Evolutionary conservation across 768 basidiomycete genomes (phyloP).

Genomic region (Kwoniella dendrophila): DNA sequence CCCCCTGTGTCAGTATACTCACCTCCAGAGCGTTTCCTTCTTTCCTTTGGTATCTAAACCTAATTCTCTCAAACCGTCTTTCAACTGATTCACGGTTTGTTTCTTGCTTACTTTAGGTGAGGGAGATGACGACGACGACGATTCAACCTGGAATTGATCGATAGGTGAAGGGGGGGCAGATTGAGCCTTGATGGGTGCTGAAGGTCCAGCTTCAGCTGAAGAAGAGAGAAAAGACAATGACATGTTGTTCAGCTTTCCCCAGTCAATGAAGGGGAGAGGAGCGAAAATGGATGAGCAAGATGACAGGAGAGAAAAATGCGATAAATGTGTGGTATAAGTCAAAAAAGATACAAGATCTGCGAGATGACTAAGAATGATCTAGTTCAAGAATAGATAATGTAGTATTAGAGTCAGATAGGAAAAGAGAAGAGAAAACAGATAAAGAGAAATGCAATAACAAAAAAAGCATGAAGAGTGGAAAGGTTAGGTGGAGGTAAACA

Average conservation of each 20-base stretch:
- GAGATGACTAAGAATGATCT: no score
- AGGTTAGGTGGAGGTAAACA: slow-evolving; percentile 19
- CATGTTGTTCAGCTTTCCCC: no score
- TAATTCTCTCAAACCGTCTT: slow-evolving; percentile 45
- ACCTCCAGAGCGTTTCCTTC: slow-evolving; percentile 56
- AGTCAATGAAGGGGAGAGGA: no score
- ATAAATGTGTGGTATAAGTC: no score
- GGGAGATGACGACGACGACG: neutral
- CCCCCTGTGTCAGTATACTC: slow-evolving; percentile 6
- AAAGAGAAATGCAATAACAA: no score
- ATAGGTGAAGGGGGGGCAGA: slow-evolving; percentile 4
- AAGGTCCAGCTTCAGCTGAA: slow-evolving; percentile 7
- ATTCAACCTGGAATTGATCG: neutral
- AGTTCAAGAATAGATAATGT: no score
- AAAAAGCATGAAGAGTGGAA: no score
- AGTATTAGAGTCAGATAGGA: no score
- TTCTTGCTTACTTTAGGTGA: slow-evolving; percentile 38
- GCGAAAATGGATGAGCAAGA: no score
- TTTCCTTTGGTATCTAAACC: slow-evolving; percentile 55
- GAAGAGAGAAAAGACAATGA: neutral
- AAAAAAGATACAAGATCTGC: no score
- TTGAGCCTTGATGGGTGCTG: neutral
- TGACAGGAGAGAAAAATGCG: no score
- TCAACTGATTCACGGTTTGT: slow-evolving; percentile 50
- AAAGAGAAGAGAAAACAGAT: neutral